These are phyloP conservation scores for Saxophila tyrrhenica DNA, from an alignment of 495 filamentous ascomycete species.

Conservation along the genomic window DNA sequence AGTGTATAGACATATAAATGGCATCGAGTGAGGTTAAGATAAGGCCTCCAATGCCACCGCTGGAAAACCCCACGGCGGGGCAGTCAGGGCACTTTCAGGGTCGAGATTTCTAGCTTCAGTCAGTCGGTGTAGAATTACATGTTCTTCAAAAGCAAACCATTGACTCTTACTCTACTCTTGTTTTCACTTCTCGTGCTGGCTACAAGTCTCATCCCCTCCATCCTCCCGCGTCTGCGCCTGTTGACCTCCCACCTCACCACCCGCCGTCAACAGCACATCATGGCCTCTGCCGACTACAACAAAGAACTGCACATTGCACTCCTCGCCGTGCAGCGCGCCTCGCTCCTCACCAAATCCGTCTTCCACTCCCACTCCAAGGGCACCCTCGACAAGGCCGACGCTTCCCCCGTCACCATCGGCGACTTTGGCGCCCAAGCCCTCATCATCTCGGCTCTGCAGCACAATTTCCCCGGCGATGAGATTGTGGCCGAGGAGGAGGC, in stretches of 20 bases:
- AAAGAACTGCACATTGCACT: slow-evolving; percentile 77
- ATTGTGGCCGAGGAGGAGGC: slow-evolving; percentile 95
- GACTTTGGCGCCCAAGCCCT: slow-evolving; percentile 97
- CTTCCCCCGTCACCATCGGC: slow-evolving; percentile 91
- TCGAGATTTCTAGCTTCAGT: not conserved
- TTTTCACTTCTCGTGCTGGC: slow-evolving; percentile 42
- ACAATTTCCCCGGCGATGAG: slow-evolving; percentile 81
- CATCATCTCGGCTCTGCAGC: slow-evolving; percentile 78
- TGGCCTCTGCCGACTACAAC: slow-evolving; percentile 47
- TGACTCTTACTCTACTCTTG: slow-evolving; percentile 9
- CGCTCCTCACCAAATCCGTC: slow-evolving; percentile 80
- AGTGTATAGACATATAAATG: no score
- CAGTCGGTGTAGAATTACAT: not conserved
- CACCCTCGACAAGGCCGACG: slow-evolving; percentile 85
- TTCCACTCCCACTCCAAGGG: slow-evolving; percentile 89
- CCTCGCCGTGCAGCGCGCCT: slow-evolving; percentile 83
- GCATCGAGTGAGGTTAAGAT: not conserved
- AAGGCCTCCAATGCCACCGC: not conserved
- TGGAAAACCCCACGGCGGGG: not conserved
- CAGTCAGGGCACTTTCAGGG: not conserved
- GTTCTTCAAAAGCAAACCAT: not conserved
- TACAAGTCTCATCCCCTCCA: slow-evolving; percentile 35
- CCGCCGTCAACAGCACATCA: slow-evolving; percentile 14
- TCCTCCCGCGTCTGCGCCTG: slow-evolving; percentile 35
- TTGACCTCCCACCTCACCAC: slow-evolving; percentile 26